Evolutionary conservation across 257 asterid species (phyloP).

Genomic region (Plectranthus barbatus): DNA sequence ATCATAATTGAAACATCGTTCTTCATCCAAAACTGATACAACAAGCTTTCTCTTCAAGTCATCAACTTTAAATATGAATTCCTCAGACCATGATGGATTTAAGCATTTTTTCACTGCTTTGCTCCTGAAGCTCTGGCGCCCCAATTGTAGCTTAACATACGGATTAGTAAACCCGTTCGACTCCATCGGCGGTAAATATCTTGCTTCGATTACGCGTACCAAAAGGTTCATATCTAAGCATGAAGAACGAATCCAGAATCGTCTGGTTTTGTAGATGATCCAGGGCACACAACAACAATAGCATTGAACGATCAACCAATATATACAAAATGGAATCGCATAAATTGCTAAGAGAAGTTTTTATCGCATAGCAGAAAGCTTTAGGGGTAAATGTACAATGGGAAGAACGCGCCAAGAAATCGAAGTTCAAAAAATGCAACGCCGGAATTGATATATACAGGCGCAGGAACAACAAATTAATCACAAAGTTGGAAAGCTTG

Average conservation of each 20-base stretch:
- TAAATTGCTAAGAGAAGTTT: neutral
- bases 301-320: slow-evolving; percentile 2
- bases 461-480: slow-evolving; percentile 9
- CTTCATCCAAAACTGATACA: slow-evolving; percentile 77
- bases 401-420: neutral
- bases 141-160: slow-evolving; percentile 79
- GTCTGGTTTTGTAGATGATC: neutral
- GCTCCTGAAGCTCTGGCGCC: slow-evolving; percentile 60
- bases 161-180: slow-evolving; percentile 89
- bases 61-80: slow-evolving; percentile 73
- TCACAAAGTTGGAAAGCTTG: neutral
- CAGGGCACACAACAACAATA: neutral
- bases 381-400: neutral
- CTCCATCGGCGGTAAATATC: slow-evolving; percentile 71
- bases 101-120: slow-evolving; percentile 80
- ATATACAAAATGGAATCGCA: neutral
- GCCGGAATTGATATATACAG: neutral
- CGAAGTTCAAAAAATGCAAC: neutral
- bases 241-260: neutral
- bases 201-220: slow-evolving; percentile 85
- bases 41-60: slow-evolving; percentile 75
- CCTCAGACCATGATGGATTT: slow-evolving; percentile 95
- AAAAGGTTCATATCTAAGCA: slow-evolving; percentile 57
- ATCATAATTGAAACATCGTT: slow-evolving; percentile 79
- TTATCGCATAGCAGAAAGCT: slow-evolving; percentile 3